A percentile compares a stretch with the other conserved stretches of the same genome.
phyloP scores from a whole-genome alignment of 495 filamentous ascomycete genomes.

The Geopyxis carbonaria region DNA sequence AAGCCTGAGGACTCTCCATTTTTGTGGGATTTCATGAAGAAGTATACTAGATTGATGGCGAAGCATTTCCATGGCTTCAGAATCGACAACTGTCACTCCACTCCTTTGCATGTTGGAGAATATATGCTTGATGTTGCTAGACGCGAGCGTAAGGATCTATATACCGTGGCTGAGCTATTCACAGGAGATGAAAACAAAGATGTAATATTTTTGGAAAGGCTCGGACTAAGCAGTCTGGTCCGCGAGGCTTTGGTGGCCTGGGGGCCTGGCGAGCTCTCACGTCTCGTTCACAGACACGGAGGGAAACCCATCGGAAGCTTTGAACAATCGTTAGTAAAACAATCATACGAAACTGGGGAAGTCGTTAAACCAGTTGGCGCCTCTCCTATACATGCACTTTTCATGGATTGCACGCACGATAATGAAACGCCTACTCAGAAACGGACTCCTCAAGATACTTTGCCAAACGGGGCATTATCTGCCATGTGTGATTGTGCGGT shows the following conservation, averaged over 20 bases:
- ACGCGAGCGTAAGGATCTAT: constrained; percentile 69
- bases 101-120: constrained; percentile 80
- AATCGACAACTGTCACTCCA: constrained; percentile 98
- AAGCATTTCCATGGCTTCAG: constrained; percentile 92
- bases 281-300: constrained; percentile 84
- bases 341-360: constrained; percentile 27
- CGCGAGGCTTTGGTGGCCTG: constrained; percentile 97
- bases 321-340: constrained; percentile 48
- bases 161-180: constrained; percentile 90
- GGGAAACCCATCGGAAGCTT: constrained; percentile 94
- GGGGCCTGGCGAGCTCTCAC: constrained; percentile 80
- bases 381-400: constrained; percentile 75
- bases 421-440: constrained; percentile 95
- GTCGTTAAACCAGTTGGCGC: constrained; percentile 33
- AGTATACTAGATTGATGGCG: constrained; percentile 82
- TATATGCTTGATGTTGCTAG: constrained; percentile 86
- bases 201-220: constrained; percentile 79
- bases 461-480: constrained; percentile 90
- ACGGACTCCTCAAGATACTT: constrained; percentile 79
- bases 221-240: constrained; percentile 79
- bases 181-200: constrained; percentile 92
- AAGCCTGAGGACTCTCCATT: constrained; percentile 73
- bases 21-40: constrained; percentile 88
- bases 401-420: constrained; percentile 99
- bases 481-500: constrained; percentile 87